These are phyloP conservation scores for Dissoconium aciculare DNA, from an alignment of 2,329 filamentous ascomycete species.

Conservation along the genomic window DNA sequence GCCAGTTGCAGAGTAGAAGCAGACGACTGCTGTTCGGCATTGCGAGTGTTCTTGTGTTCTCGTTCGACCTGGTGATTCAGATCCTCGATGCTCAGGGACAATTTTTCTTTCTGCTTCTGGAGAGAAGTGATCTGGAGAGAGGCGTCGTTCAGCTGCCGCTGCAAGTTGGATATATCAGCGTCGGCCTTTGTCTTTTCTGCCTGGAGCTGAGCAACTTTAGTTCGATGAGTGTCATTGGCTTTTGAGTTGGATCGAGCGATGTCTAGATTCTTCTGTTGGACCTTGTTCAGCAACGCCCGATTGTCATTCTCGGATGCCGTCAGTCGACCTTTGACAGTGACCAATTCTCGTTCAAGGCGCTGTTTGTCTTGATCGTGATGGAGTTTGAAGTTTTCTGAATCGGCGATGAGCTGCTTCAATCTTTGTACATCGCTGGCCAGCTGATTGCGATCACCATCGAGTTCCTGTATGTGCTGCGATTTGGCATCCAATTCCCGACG, in stretches of 20 bases:
- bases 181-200: conserved; percentile 71
- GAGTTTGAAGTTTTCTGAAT: conserved; percentile 76
- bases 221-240: conserved; percentile 67
- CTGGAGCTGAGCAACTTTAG: conserved; percentile 60
- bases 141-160: conserved; percentile 71
- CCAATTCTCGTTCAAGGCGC: conserved; percentile 75
- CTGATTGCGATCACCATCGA: conserved; percentile 63
- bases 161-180: conserved; percentile 65
- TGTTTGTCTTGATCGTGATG: conserved; percentile 92
- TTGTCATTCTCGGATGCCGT: conserved; percentile 94
- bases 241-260: conserved; percentile 81
- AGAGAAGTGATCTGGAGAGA: conserved; percentile 69
- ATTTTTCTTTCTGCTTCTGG: conserved; percentile 89
- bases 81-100: conserved; percentile 77
- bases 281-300: conserved; percentile 82
- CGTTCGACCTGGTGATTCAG: conserved; percentile 80
- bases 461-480: conserved; percentile 58
- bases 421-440: conserved; percentile 70
- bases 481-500: conserved; percentile 69
- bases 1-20: conserved; percentile 68
- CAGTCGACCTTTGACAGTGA: conserved; percentile 78
- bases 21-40: conserved; percentile 77
- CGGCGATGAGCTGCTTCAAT: conserved; percentile 71
- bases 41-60: conserved; percentile 78
- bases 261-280: conserved; percentile 93